phyloP scores from a whole-genome alignment of 2,329 filamentous ascomycete species.

The Colletotrichum tofieldiae region DNA sequence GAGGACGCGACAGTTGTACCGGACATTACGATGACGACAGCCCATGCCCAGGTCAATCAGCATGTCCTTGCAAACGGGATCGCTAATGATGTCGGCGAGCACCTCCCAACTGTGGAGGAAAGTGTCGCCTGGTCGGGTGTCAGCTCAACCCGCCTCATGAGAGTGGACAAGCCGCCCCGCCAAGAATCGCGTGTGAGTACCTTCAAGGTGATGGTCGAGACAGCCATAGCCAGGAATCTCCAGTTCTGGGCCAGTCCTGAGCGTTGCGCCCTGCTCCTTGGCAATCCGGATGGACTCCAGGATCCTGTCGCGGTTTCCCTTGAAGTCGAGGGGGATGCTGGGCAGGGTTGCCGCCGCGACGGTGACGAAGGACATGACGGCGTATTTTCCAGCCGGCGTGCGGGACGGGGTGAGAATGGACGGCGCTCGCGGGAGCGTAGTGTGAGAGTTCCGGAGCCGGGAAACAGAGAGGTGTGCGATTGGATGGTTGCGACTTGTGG shows the following conservation, averaged over 20 bases:
- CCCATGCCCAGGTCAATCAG: slow-evolving; percentile 76
- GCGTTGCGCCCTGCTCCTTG: slow-evolving; percentile 54
- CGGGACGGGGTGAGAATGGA: background rate
- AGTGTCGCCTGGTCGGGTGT: slow-evolving; percentile 75
- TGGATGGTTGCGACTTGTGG: background rate
- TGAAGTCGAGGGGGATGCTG: slow-evolving; percentile 68
- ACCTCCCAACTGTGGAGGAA: slow-evolving; percentile 75
- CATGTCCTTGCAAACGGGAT: slow-evolving; percentile 75
- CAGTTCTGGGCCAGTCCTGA: slow-evolving; percentile 71
- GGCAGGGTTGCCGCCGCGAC: slow-evolving; percentile 55
- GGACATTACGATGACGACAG: slow-evolving; percentile 64
- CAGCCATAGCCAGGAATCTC: slow-evolving; percentile 71
- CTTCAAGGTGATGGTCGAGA: slow-evolving; percentile 22
- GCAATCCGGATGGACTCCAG: slow-evolving; percentile 69
- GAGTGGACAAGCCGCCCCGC: background rate
- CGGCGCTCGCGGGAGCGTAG: background rate
- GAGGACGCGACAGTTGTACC: slow-evolving; percentile 56
- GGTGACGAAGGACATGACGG: slow-evolving; percentile 51
- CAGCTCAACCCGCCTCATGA: slow-evolving; percentile 63
- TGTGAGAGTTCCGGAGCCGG: background rate
- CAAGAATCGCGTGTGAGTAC: background rate
- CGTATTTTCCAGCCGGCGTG: background rate
- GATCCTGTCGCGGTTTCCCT: slow-evolving; percentile 73
- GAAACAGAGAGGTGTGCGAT: background rate
- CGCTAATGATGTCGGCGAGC: slow-evolving; percentile 71